phyloP scores from a whole-genome alignment of 2,329 filamentous ascomycete genomes.

The Neofusicoccum umdonicola region DNA sequence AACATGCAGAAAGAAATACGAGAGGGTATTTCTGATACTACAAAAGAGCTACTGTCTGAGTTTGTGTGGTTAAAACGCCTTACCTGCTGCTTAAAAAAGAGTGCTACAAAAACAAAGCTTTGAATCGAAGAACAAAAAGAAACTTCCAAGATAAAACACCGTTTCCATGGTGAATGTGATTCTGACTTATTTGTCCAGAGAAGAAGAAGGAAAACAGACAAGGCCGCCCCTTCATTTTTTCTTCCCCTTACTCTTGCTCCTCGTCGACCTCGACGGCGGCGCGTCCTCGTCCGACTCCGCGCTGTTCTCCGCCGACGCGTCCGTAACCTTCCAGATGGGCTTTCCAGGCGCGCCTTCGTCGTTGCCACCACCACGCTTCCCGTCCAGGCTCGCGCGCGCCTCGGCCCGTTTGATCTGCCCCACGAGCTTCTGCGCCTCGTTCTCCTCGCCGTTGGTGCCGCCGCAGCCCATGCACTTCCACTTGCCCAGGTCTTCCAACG shows the following conservation, averaged over 20 bases:
- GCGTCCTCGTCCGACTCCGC: constrained; percentile 25
- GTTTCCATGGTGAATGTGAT: neutral
- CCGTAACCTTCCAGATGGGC: constrained; percentile 5
- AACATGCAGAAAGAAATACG: neutral
- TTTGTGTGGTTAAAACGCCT: neutral
- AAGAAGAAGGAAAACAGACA: neutral
- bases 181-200: neutral
- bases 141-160: neutral
- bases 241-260: constrained; percentile 43
- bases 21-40: constrained; percentile 12
- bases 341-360: neutral
- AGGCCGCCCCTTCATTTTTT: constrained; percentile 23
- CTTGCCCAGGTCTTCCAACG: constrained; percentile 72
- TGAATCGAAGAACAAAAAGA: neutral
- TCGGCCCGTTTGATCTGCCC: neutral
- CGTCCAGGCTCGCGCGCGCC: neutral
- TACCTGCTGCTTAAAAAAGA: neutral
- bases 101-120: constrained; percentile 2
- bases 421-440: constrained; percentile 71
- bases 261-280: constrained; percentile 37
- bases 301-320: constrained; percentile 10
- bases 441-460: constrained; percentile 75
- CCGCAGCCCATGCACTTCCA: constrained; percentile 92
- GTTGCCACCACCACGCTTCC: neutral
- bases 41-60: neutral